phyloP scores from a whole-genome alignment of 331 rosid species.

The Quercus lobata region DNA sequence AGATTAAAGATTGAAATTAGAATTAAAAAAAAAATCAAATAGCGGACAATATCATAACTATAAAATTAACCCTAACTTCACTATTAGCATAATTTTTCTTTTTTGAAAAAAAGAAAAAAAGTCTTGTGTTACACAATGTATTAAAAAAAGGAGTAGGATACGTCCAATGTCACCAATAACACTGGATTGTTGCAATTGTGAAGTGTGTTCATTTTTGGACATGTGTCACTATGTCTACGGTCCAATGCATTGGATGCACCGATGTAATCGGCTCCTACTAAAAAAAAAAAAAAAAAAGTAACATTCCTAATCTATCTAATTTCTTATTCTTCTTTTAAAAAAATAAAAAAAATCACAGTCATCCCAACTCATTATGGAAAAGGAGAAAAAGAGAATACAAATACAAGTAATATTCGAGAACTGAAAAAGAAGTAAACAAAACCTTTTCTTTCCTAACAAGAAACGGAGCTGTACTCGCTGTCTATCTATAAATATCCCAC shows the following conservation, averaged over 20 bases:
- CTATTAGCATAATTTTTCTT: background rate
- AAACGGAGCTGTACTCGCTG: conserved; percentile 31
- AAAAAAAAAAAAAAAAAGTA: too few relatives aligned
- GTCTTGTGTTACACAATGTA: too few relatives aligned
- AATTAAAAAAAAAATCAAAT: background rate
- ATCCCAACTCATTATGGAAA: background rate
- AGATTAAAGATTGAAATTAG: background rate
- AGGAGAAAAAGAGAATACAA: background rate
- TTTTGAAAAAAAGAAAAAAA: too few relatives aligned
- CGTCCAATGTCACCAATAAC: rapidly evolving
- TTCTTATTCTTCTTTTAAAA: too few relatives aligned
- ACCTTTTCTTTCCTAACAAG: conserved; percentile 65
- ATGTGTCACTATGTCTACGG: rapidly evolving
- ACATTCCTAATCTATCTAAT: too few relatives aligned
- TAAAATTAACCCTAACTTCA: background rate
- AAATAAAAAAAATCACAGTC: too few relatives aligned
- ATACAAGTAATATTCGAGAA: conserved; percentile 16
- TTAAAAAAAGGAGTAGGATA: too few relatives aligned
- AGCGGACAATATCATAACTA: background rate
- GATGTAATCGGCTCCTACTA: too few relatives aligned
- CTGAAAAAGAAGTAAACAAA: conserved; percentile 19
- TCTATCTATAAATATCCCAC: conserved; percentile 36
- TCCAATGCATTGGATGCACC: too few relatives aligned
- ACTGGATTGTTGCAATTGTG: rapidly evolving
- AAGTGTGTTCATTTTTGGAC: rapidly evolving